Base-by-base conservation (phyloP, 2,329 filamentous ascomycete species). In the Verticillium dahliae region DNA sequence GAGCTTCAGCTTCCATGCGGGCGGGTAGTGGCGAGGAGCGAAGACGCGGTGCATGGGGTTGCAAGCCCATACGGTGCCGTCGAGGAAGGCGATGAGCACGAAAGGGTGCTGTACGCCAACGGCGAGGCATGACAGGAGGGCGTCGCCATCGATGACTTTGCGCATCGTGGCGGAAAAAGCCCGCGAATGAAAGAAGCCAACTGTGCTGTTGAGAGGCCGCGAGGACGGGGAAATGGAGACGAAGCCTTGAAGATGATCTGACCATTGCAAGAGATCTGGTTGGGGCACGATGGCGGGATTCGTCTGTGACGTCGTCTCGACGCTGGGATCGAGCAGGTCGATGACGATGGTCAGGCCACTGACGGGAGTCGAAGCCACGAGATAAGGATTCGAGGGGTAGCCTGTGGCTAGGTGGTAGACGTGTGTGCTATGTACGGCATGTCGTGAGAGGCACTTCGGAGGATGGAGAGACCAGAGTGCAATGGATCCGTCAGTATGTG, bases 391-490 rank as follows among this genome's bases (percentile, higher is more conserved):
- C 1, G 83, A 82, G 4, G 84, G 84, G 64, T 84, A 85, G 22
- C 78, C 82, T 0, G 82, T 81, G 62, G 77, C 77, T 37, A 87
- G 76, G 66, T 86, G 82, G 63, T 85, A 75, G 4, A 86, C 75
- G 60, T 78, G 73, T 57, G 78, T 83, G 62, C 80, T 78, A 67
- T 86, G 84, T n/a, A 81, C 74, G 4, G 80, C 76, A 57, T 83
- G 78, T 2, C 84, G 79, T 52, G 79, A 79, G 34, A 86, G 73
- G 58, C 85, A 71, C 33, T 74, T 71, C 55, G 69, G 72, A 1
- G 84, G 84, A 45, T 75, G 74, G 52, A 86, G 67, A 11, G 83
- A 86, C 84, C 84, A 87, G 11, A 86, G 72, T 22, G 77, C 76
- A 39, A 86, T 73, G 22, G 80, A 83, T 37, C 84, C 84, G 63